Percentiles rank a stretch among this genome's conserved stretches.
phyloP scores from a whole-genome alignment of 139 green algal species.

The Haematococcus lacustris region DNA sequence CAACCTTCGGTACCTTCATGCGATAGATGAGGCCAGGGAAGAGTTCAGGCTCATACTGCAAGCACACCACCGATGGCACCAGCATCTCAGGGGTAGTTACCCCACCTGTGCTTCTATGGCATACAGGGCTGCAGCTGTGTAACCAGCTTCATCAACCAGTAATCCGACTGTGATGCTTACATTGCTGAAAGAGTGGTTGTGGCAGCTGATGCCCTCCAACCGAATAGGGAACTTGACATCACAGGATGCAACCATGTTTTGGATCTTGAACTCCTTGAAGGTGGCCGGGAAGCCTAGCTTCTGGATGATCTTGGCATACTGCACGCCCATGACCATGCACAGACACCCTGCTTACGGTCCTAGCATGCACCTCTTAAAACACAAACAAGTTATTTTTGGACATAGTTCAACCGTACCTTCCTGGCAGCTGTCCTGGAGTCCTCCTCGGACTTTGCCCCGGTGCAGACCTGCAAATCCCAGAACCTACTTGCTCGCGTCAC shows the following conservation, averaged over 20 bases:
- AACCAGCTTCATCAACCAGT: too few relatives aligned
- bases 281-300: constrained; percentile 75
- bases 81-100: too few relatives aligned
- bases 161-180: too few relatives aligned
- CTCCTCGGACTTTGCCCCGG: constrained; percentile 85
- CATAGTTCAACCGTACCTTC: too few relatives aligned
- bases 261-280: constrained; percentile 93
- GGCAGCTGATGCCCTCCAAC: constrained; percentile 86
- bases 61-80: too few relatives aligned
- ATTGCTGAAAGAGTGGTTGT: too few relatives aligned
- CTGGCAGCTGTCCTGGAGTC: constrained; percentile 27
- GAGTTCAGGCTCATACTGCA: constrained; percentile 96
- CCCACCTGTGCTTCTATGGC: too few relatives aligned
- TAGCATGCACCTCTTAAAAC: too few relatives aligned
- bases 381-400: too few relatives aligned
- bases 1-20: constrained; percentile 94
- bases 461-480: constrained; percentile 52
- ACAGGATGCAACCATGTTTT: constrained; percentile 98
- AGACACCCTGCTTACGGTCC: too few relatives aligned
- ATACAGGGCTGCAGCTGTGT: too few relatives aligned
- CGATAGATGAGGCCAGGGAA: constrained; percentile 99
- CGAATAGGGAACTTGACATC: constrained; percentile 97
- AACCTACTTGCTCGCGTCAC: neutral
- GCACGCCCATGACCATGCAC: too few relatives aligned
- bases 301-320: constrained; percentile 93